phyloP scores from a whole-genome alignment of 805 yeast genomes.

The Kuraishia piskuri region DNA sequence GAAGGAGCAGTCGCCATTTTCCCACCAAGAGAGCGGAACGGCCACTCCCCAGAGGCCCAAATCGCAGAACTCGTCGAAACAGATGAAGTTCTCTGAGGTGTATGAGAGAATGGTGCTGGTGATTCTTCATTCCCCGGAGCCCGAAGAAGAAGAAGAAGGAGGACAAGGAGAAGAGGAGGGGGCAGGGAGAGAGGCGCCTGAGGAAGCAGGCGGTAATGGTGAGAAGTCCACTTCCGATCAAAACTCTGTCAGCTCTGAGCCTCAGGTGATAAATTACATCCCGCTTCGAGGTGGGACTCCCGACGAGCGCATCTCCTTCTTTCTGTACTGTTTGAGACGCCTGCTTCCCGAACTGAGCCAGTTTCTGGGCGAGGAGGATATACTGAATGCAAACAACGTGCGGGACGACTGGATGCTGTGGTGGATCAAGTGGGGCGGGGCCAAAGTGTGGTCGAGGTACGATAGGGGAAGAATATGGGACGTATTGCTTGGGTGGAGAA shows the following conservation, averaged over 20 bases:
- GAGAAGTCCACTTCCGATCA: not conserved
- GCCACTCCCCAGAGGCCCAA: constrained; percentile 12
- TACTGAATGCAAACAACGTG: constrained; percentile 46
- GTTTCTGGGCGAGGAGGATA: constrained; percentile 74
- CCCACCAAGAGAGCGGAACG: not conserved
- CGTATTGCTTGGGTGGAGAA: constrained; percentile 69
- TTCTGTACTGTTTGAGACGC: constrained; percentile 53
- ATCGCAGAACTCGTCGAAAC: constrained; percentile 4
- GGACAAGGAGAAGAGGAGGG: not conserved
- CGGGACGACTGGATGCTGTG: constrained; percentile 88
- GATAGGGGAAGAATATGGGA: constrained; percentile 93
- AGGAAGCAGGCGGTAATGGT: not conserved
- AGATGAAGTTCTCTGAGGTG: constrained; percentile 53
- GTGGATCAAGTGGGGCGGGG: constrained; percentile 92
- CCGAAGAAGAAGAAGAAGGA: constrained; percentile 15
- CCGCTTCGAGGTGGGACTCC: constrained; percentile 55
- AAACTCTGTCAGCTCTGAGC: not conserved
- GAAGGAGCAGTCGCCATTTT: not conserved
- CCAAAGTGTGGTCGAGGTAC: constrained; percentile 70
- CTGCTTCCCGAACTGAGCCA: constrained; percentile 68
- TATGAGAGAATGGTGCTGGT: constrained; percentile 69
- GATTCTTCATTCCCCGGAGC: constrained; percentile 64
- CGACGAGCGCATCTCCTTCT: constrained; percentile 60
- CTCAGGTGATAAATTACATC: constrained; percentile 20
- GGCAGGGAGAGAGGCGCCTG: constrained; percentile 5